phyloP scores from a whole-genome alignment of 495 filamentous ascomycete species.

The Penicillium canariense region DNA sequence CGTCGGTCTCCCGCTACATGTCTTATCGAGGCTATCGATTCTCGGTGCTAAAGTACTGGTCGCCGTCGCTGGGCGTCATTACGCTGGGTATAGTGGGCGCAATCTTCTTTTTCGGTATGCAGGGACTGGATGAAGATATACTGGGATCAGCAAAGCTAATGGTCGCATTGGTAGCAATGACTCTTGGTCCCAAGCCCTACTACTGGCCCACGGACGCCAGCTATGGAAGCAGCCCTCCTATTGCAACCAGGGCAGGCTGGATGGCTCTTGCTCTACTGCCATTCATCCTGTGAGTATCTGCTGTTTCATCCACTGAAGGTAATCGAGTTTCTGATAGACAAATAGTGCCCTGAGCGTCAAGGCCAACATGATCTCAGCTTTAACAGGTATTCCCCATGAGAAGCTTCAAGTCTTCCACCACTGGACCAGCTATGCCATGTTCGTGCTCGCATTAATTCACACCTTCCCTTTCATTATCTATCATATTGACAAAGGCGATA shows the following conservation, averaged over 20 bases:
- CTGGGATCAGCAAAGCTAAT: background rate
- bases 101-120: slow-evolving; percentile 32
- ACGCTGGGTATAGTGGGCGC: slow-evolving; percentile 21
- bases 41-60: slow-evolving; percentile 22
- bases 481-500: slow-evolving; percentile 42
- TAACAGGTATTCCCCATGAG: slow-evolving; percentile 54
- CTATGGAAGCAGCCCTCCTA: slow-evolving; percentile 50
- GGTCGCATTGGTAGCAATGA: slow-evolving; percentile 36
- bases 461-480: slow-evolving; percentile 54
- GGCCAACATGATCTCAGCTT: slow-evolving; percentile 43
- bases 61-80: slow-evolving; percentile 24
- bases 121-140: slow-evolving; percentile 23
- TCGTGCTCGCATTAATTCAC: slow-evolving; percentile 47
- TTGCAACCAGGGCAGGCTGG: slow-evolving; percentile 52
- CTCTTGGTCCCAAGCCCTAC: slow-evolving; percentile 51
- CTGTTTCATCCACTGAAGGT: slow-evolving; percentile 1
- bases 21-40: slow-evolving; percentile 25
- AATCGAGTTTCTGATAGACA: background rate
- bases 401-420: slow-evolving; percentile 45
- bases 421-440: slow-evolving; percentile 49
- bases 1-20: slow-evolving; percentile 24
- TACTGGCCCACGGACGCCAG: slow-evolving; percentile 55
- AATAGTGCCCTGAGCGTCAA: slow-evolving; percentile 33
- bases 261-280: slow-evolving; percentile 53
- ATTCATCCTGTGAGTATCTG: slow-evolving; percentile 44